Evolutionary conservation across 2,329 filamentous ascomycete genomes (phyloP).

Genomic region (Lachnellula arida): DNA sequence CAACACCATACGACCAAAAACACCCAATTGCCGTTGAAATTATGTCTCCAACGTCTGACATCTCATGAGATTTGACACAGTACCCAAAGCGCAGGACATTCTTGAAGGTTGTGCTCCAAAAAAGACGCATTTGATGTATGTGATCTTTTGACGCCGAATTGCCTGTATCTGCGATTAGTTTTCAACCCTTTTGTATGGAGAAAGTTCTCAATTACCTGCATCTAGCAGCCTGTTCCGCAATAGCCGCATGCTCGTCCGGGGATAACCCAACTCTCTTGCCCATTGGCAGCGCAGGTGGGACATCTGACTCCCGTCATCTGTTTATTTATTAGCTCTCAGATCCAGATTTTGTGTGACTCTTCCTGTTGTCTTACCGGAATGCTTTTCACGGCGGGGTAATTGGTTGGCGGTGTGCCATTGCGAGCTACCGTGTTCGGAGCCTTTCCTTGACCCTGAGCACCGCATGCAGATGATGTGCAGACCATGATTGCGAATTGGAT

Average conservation of each 20-base stretch:
- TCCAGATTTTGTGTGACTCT: neutral
- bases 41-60: neutral
- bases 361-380: slow-evolving; percentile 15
- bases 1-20: neutral
- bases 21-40: neutral
- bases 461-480: slow-evolving; percentile 6
- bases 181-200: neutral
- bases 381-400: slow-evolving; percentile 11
- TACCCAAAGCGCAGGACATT: neutral
- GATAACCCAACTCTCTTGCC: slow-evolving; percentile 52
- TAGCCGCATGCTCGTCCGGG: slow-evolving; percentile 47
- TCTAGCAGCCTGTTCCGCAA: slow-evolving; percentile 40
- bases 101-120: neutral
- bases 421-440: neutral
- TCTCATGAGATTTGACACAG: neutral
- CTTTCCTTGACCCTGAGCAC: neutral
- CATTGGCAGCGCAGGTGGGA: slow-evolving; percentile 45
- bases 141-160: neutral
- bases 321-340: slow-evolving; percentile 10
- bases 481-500: slow-evolving; percentile 6
- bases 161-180: slow-evolving; percentile 4
- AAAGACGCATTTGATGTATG: neutral
- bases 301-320: slow-evolving; percentile 48
- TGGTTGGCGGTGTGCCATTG: slow-evolving; percentile 3
- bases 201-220: slow-evolving; percentile 4